These are phyloP conservation scores for Neonectria neomacrospora DNA, from an alignment of 2,329 filamentous ascomycete genomes.

Conservation along the genomic window DNA sequence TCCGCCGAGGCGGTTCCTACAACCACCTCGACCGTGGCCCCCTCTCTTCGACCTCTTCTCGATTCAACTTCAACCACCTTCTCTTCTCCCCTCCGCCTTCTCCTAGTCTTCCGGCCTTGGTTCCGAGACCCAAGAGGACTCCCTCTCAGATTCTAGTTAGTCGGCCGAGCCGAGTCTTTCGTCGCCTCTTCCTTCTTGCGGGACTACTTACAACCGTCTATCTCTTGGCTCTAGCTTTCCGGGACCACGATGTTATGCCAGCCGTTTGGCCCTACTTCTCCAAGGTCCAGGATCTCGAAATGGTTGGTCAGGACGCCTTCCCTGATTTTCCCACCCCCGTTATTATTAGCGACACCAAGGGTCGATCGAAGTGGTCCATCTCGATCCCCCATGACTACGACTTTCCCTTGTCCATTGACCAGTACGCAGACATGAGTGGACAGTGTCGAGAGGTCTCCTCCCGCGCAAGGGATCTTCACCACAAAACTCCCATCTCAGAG, in stretches of 20 bases:
- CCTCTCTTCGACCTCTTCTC: conserved; percentile 69
- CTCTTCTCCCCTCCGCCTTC: conserved; percentile 76
- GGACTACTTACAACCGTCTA: conserved; percentile 64
- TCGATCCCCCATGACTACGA: conserved; percentile 74
- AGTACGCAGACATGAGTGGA: conserved; percentile 76
- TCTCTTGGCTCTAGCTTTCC: conserved; percentile 48
- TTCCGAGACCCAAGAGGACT: conserved; percentile 73
- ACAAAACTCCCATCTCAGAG: conserved; percentile 53
- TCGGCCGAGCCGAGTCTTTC: conserved; percentile 67
- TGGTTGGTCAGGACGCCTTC: conserved; percentile 73
- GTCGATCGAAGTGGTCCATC: conserved; percentile 80
- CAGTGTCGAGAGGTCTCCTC: conserved; percentile 74
- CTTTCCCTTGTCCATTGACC: conserved; percentile 73
- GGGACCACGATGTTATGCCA: conserved; percentile 44
- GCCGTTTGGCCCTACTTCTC: conserved; percentile 57
- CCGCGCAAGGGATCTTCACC: conserved; percentile 62
- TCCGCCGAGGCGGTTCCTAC: conserved; percentile 69
- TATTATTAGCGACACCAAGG: conserved; percentile 72
- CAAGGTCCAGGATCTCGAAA: conserved; percentile 66
- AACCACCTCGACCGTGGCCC: conserved; percentile 63
- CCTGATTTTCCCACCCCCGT: conserved; percentile 79
- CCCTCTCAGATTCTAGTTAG: conserved; percentile 58
- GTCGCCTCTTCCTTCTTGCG: conserved; percentile 64
- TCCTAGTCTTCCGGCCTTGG: conserved; percentile 74
- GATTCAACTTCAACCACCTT: conserved; percentile 75